phyloP scores from a whole-genome alignment of 768 basidiomycete genomes.

The Chlorophyllum brunneum region DNA sequence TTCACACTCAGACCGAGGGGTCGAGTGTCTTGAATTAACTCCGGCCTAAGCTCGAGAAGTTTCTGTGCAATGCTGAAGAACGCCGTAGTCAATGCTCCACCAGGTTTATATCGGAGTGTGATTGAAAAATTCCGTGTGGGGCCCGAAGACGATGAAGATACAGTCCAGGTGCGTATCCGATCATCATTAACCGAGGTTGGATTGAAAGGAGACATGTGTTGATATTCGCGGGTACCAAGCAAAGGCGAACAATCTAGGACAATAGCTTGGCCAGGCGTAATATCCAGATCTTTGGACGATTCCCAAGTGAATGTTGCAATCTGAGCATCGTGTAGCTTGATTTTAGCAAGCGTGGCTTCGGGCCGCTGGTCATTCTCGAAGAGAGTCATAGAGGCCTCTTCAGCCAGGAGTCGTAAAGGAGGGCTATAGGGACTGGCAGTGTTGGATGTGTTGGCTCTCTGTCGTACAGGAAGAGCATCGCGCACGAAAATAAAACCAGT shows the following conservation, averaged over 20 bases:
- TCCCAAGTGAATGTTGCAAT: slow-evolving; percentile 55
- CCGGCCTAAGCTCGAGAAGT: slow-evolving; percentile 34
- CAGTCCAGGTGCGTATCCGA: slow-evolving; percentile 63
- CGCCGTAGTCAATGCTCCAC: slow-evolving; percentile 52
- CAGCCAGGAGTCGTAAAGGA: slow-evolving; percentile 47
- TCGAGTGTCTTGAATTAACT: slow-evolving; percentile 35
- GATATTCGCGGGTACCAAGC: slow-evolving; percentile 41
- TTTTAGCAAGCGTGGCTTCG: slow-evolving; percentile 32
- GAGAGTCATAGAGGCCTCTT: slow-evolving; percentile 33
- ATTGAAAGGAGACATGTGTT: slow-evolving; percentile 46
- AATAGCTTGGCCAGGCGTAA: slow-evolving; percentile 48
- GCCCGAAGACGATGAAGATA: slow-evolving; percentile 35
- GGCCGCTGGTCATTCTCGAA: slow-evolving; percentile 25
- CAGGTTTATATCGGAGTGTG: slow-evolving; percentile 53
- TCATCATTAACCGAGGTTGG: slow-evolving; percentile 40
- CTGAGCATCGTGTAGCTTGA: slow-evolving; percentile 41
- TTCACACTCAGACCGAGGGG: slow-evolving; percentile 36
- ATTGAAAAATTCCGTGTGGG: slow-evolving; percentile 30
- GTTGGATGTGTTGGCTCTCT: slow-evolving; percentile 15
- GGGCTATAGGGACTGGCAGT: slow-evolving; percentile 55
- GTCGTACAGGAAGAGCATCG: slow-evolving; percentile 52
- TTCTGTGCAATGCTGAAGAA: slow-evolving; percentile 48
- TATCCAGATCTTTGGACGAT: slow-evolving; percentile 26
- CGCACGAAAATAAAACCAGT: slow-evolving; percentile 52
- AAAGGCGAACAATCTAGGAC: slow-evolving; percentile 52